Evolutionary conservation across 2,329 filamentous ascomycete species (phyloP).

Genomic region (Dichotomopilus funicola): DNA sequence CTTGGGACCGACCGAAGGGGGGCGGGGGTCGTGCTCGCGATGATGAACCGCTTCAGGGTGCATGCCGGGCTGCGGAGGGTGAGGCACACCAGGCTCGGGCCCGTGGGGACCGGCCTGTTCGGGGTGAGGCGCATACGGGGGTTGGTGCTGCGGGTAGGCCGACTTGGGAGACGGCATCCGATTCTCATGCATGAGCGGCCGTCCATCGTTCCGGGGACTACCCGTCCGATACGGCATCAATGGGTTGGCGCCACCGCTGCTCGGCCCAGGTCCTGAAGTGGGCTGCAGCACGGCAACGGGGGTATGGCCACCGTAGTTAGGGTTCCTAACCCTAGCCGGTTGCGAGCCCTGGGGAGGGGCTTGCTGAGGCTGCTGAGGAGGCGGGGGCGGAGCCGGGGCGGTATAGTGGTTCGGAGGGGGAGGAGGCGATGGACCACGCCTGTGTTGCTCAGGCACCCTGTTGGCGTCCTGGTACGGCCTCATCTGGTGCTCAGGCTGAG

Average conservation of each 20-base stretch:
- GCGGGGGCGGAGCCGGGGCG: slow-evolving; percentile 44
- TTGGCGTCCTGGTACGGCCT: slow-evolving; percentile 63
- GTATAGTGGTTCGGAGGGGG: slow-evolving; percentile 48
- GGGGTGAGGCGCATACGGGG: slow-evolving; percentile 63
- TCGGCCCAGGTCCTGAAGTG: slow-evolving; percentile 30
- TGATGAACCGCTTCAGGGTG: slow-evolving; percentile 63
- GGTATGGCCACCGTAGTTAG: slow-evolving; percentile 52
- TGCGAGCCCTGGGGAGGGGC: slow-evolving; percentile 29
- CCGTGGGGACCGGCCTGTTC: slow-evolving; percentile 60
- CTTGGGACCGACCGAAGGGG: slow-evolving; percentile 74
- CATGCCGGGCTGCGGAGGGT: slow-evolving; percentile 45
- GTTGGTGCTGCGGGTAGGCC: slow-evolving; percentile 71
- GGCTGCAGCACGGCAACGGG: slow-evolving; percentile 35
- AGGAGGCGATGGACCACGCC: slow-evolving; percentile 50
- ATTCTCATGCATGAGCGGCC: slow-evolving; percentile 68
- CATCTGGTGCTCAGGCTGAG: slow-evolving; percentile 64
- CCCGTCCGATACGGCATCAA: slow-evolving; percentile 69
- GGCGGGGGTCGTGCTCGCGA: slow-evolving; percentile 63
- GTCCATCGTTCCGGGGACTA: slow-evolving; percentile 78
- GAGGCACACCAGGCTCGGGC: slow-evolving; percentile 57
- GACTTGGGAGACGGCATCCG: slow-evolving; percentile 88
- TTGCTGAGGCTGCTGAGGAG: slow-evolving; percentile 36
- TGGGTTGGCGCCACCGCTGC: slow-evolving; percentile 42
- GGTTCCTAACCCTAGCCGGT: slow-evolving; percentile 51
- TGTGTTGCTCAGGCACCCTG: slow-evolving; percentile 40